Base-by-base conservation (phyloP, 305 asterid genomes). In the Fraxinus floribunda region DNA sequence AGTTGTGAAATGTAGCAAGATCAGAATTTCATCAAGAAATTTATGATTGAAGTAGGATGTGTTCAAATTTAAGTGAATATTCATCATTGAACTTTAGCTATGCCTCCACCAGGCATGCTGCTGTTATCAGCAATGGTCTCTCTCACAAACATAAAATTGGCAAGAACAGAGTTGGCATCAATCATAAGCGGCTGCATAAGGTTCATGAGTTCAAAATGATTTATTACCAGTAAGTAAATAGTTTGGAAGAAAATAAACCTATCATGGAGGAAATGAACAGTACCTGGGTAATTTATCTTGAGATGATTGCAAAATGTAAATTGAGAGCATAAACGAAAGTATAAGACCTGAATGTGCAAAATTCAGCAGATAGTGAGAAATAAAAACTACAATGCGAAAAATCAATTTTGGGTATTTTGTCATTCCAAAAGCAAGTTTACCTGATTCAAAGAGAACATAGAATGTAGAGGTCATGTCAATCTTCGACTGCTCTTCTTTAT, bases 401-500 rank as follows among this genome's bases (percentile, higher is more conserved):
- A 57, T 41, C 36, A 30, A 44, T 32, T 24, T 22, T 32, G 18
- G 29, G 49, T 64, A 57, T 71, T 76, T 22, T 22, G 35, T 76
- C 83, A 77, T 22, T 74, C 81, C 66, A 85, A 80, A 66, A 24
- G 79, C 71, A 83, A 46, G 35, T 22, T 83, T 85, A 93, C 99
- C 97, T 86, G 97, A 96, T 85, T 97, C 99, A 89, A 96, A 91
- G 77, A 94, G 98, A 87, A 91, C 94, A 81, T 91, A 93, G 82
- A 96, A 96, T 74, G 98, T 98, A 83, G 94, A 91, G 71, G 94
- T 92, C 85, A 94, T 98, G 78, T 96, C 98, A 86, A 94, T 94
- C 91, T 93, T 97, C 10, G 98, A 94, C 81, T 93, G 98, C 86
- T 96, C 99, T 81, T 91, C 92, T 98, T 98, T 94, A 85, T 81